Evolutionary conservation across 768 basidiomycete genomes (phyloP), one percentile per base, ranked within the genome.

Genomic region (Xerocomellus intermedius): DNA sequence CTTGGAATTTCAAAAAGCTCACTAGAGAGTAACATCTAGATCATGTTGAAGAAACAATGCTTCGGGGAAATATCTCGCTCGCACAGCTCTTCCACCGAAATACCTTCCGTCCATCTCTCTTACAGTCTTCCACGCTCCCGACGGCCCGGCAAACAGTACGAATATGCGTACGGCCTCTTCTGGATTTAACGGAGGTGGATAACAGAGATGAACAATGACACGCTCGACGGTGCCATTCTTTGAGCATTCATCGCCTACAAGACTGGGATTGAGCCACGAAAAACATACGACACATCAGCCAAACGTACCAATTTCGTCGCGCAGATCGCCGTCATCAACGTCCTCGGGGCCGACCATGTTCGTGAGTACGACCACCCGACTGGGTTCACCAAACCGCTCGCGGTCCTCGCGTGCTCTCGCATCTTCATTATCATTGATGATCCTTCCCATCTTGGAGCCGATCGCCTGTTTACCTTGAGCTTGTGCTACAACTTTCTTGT

Each of bases 41-140:
- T 80, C 75, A 45, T 75, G 75, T 39, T 69, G 75, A 17, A 64
- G 60, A 64, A 87, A 91, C 42, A 71, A 65, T 24, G 54, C 54
- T 65, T 94, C 91, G 0, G 87, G 76, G 65, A 86, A 95, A 67
- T 94, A 95, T 62, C 87, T 77, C 39, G 93, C 93, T 42, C 87
- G 78, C 30, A 96, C 90, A 16, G 81, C 80, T 59, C 87, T 79
- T 10, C 96, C 96, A 13, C 90, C 94, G 66, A 98, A 98, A 68
- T 82, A 96, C 28, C 95, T 79, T 21, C 94, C 96, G 63, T 98
- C 93, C 49, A 98, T 78, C 69, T 96, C 94, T 45, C 93, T 83
- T 3, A 95, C 91, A 0, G 93, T 94, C 72, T 93, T 92, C 95
- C 94, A 98, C 7, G 95, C 96, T 12, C 93, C 96, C 0, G 82